These are phyloP conservation scores for Tubosaeta sp. DNA, from an alignment of 768 basidiomycete genomes.

Conservation along the genomic window DNA sequence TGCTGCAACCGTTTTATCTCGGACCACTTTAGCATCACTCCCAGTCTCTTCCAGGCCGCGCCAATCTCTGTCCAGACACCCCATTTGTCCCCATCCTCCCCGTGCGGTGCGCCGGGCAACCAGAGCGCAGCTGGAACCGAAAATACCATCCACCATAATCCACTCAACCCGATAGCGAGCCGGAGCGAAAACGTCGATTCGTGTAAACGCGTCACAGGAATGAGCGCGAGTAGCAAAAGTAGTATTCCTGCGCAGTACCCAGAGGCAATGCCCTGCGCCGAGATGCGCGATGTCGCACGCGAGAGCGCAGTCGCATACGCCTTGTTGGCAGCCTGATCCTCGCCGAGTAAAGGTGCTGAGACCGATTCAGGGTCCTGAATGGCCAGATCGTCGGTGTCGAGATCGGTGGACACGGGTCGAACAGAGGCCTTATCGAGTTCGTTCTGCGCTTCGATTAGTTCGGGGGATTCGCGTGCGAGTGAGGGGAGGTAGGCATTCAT, in stretches of 20 bases:
- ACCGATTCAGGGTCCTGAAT: no score
- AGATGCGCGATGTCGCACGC: no score
- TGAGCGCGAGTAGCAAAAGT: conserved; percentile 63
- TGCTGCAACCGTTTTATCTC: conserved; percentile 76
- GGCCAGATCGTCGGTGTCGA: conserved; percentile 4
- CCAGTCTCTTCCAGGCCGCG: conserved; percentile 75
- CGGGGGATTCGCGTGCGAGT: no score
- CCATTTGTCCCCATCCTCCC: conserved; percentile 33
- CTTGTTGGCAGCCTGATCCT: conserved; percentile 67
- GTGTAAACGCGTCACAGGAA: conserved; percentile 71
- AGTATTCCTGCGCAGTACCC: conserved; percentile 84
- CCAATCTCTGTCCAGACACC: conserved; percentile 48
- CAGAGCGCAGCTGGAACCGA: conserved; percentile 75
- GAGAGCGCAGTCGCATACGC: no score
- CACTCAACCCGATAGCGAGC: conserved; percentile 80
- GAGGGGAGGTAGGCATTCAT: conserved; percentile 89
- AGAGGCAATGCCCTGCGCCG: conserved; percentile 81
- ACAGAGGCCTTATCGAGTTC: background rate
- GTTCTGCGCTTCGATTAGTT: no score
- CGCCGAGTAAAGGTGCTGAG: conserved; percentile 39
- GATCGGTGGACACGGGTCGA: conserved; percentile 19
- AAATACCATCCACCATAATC: conserved; percentile 85
- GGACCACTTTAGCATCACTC: conserved; percentile 64
- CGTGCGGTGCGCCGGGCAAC: conserved; percentile 45
- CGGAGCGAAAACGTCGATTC: conserved; percentile 78